Conservation (phyloP, 129 eudicot species). For the Heracleum sosnowskyi region DNA sequence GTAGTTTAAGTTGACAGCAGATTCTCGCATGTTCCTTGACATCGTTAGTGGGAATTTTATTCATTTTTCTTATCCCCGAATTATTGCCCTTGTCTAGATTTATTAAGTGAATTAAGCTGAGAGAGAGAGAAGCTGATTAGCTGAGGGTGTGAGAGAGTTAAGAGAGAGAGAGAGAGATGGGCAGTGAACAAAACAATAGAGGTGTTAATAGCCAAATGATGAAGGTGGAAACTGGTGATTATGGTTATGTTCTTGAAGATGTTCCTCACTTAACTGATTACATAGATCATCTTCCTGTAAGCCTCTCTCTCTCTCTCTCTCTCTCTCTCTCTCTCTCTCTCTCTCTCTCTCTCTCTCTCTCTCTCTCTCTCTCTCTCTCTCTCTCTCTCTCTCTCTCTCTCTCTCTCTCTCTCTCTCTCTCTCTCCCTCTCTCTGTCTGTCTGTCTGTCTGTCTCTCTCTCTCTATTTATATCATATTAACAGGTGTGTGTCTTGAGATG, state of each 20-base stretch:
- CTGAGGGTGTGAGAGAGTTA: background rate
- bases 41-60: background rate
- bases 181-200: background rate
- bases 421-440: too few relatives aligned
- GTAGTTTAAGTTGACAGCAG: background rate
- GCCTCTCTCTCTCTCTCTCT: background rate
- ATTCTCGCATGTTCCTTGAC: background rate
- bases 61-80: background rate
- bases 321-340: background rate
- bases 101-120: background rate
- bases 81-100: background rate
- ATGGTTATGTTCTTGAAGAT: conserved; percentile 86
- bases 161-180: background rate
- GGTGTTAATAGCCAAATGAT: conserved; percentile 10
- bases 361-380: background rate
- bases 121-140: background rate
- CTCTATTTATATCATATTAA: too few relatives aligned
- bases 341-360: background rate
- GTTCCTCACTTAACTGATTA: conserved; percentile 94
- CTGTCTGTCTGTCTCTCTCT: background rate
- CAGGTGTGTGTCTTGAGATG: background rate
- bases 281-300: conserved; percentile 66
- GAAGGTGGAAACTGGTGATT: conserved; percentile 65
- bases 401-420: background rate
- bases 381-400: background rate